These are phyloP conservation scores for Tulasnella sp. DNA, from an alignment of 768 basidiomycete species.

Conservation along the genomic window DNA sequence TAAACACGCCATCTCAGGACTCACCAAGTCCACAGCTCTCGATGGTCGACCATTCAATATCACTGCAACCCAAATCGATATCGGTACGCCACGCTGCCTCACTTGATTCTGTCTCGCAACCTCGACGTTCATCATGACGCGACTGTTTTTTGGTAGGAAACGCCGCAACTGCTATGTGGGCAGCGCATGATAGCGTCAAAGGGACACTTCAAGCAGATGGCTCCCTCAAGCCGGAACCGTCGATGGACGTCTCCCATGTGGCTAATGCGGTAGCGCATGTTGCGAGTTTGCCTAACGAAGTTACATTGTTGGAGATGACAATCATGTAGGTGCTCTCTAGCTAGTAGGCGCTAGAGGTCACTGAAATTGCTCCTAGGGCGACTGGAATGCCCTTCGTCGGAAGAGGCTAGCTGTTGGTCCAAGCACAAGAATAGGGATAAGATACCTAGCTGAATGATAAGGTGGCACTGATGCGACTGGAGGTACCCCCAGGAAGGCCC, in stretches of 20 bases:
- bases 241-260: conserved; percentile 69
- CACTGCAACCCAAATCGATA: conserved; percentile 76
- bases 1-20: conserved; percentile 74
- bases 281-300: conserved; percentile 61
- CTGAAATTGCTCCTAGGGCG: conserved; percentile 37
- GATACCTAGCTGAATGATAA: no score
- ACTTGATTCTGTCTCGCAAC: neutral
- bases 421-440: neutral
- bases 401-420: conserved; percentile 38
- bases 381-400: conserved; percentile 47
- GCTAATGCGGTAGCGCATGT: conserved; percentile 67
- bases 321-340: conserved; percentile 56
- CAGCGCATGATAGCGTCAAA: conserved; percentile 36
- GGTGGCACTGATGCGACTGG: no score
- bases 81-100: conserved; percentile 46
- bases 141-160: conserved; percentile 48
- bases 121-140: no score
- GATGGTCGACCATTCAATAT: conserved; percentile 73
- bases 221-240: conserved; percentile 49
- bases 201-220: conserved; percentile 72
- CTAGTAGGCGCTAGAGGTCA: neutral
- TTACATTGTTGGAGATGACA: conserved; percentile 65
- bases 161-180: conserved; percentile 60
- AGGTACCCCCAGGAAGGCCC: no score
- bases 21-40: conserved; percentile 71